Evolutionary conservation across 441 rosid genomes (phyloP).

Genomic region (Erodium texanum): DNA sequence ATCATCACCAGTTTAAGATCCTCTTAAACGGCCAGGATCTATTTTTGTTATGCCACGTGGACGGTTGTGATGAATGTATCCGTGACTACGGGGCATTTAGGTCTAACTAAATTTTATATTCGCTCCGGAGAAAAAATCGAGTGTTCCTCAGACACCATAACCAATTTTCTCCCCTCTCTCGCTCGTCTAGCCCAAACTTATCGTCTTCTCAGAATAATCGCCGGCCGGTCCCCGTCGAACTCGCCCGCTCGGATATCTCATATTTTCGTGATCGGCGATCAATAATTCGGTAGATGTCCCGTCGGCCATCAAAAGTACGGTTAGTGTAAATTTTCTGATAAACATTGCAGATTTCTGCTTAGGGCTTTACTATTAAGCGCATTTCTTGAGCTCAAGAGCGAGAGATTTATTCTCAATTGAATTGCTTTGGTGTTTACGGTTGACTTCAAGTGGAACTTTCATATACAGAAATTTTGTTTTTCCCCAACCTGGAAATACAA

Average conservation of each 20-base stretch:
- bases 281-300: conserved; percentile 16
- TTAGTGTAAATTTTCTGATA: background rate
- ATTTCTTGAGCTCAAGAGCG: conserved; percentile 10
- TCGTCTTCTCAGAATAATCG: background rate
- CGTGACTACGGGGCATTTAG: conserved; percentile 27
- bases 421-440: background rate
- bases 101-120: conserved; percentile 21
- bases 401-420: background rate
- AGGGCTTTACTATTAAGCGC: background rate
- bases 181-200: background rate
- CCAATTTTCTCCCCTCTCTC: conserved; percentile 12
- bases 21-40: conserved; percentile 28
- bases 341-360: conserved; percentile 1
- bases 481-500: background rate
- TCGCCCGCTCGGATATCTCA: conserved; percentile 7
- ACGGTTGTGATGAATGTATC: conserved; percentile 22
- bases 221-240: conserved; percentile 22
- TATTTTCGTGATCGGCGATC: conserved; percentile 16
- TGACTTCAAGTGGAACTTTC: background rate
- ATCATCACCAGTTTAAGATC: background rate
- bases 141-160: conserved; percentile 32
- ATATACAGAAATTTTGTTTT: background rate
- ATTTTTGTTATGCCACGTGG: conserved; percentile 24
- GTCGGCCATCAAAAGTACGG: conserved; percentile 26
- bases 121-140: conserved; percentile 31